Conservation (phyloP, 2,329 filamentous ascomycete genomes). For the Diaporthe humulicola region DNA sequence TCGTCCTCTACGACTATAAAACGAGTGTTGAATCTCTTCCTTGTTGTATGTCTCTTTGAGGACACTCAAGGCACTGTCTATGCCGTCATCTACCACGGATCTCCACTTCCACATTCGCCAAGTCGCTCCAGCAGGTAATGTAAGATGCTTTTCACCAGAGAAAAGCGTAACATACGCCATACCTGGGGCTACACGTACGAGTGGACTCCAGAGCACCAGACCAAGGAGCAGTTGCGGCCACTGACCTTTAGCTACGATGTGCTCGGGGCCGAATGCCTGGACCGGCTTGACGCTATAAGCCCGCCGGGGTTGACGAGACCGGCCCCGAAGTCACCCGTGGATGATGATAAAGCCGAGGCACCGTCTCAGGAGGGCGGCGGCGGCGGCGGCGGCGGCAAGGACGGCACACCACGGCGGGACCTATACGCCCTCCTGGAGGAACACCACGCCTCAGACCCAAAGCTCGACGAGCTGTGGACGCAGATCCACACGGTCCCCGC, state of each 20-base stretch:
- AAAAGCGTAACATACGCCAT: constrained; percentile 41
- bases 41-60: not conserved
- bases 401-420: constrained; percentile 61
- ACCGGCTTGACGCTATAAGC: constrained; percentile 73
- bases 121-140: not conserved
- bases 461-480: constrained; percentile 70
- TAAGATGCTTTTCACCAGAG: constrained; percentile 29
- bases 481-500: constrained; percentile 76
- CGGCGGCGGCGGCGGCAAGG: constrained; percentile 44
- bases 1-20: not conserved
- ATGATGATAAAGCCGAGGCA: not conserved
- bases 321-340: not conserved
- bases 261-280: constrained; percentile 75
- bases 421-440: constrained; percentile 73
- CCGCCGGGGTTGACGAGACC: constrained; percentile 50
- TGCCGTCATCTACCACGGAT: not conserved
- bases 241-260: constrained; percentile 77
- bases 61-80: not conserved
- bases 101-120: not conserved
- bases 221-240: constrained; percentile 68
- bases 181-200: constrained; percentile 78
- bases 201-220: constrained; percentile 75
- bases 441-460: constrained; percentile 68
- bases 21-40: not conserved
- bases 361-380: constrained; percentile 39